A percentile compares a stretch with the other conserved stretches of the same genome.
Conservation (phyloP, 371 early-diverging fungal species). For the Mortierella sp. region DNA sequence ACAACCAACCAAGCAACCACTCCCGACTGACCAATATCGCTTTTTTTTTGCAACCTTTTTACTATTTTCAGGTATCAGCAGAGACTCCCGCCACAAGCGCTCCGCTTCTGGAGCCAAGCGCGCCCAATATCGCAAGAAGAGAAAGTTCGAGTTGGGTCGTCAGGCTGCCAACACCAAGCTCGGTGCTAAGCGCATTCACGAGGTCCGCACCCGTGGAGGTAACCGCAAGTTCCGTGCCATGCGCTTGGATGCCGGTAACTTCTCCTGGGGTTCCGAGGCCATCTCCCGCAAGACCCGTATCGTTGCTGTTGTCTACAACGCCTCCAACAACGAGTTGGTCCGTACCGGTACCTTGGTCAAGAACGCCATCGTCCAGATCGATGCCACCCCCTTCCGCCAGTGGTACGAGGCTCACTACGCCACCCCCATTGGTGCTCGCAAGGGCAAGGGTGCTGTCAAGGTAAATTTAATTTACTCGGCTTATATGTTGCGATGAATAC, state of each 20-base stretch:
- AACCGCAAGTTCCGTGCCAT: conserved; percentile 99
- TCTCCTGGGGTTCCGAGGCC: conserved; percentile 97
- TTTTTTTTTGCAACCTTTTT: conserved; percentile 6
- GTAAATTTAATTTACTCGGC: too few species aligned
- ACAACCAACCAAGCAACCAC: background rate
- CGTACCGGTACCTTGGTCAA: conserved; percentile 99
- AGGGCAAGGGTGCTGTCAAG: conserved; percentile 69
- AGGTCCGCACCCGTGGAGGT: conserved; percentile 98
- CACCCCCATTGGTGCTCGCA: conserved; percentile 89
- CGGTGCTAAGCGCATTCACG: conserved; percentile 92
- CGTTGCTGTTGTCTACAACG: conserved; percentile 98
- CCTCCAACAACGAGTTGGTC: conserved; percentile 99
- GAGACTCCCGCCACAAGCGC: conserved; percentile 99
- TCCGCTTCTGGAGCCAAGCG: conserved; percentile 98
- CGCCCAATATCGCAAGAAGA: conserved; percentile 98
- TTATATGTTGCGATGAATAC: background rate
- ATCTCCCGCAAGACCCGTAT: conserved; percentile 97
- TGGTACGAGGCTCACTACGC: conserved; percentile 99
- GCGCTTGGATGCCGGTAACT: conserved; percentile 98
- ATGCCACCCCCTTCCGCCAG: conserved; percentile 99
- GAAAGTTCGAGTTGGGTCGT: conserved; percentile 99
- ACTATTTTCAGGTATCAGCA: conserved; percentile 87
- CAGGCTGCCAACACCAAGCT: conserved; percentile 99
- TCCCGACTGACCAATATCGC: background rate
- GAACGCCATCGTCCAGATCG: conserved; percentile 98